Percentiles rank a stretch among this genome's conserved stretches.
These are phyloP conservation scores for Fusarium azukiicola DNA, from an alignment of 2,329 filamentous ascomycete genomes.

Conservation along the genomic window DNA sequence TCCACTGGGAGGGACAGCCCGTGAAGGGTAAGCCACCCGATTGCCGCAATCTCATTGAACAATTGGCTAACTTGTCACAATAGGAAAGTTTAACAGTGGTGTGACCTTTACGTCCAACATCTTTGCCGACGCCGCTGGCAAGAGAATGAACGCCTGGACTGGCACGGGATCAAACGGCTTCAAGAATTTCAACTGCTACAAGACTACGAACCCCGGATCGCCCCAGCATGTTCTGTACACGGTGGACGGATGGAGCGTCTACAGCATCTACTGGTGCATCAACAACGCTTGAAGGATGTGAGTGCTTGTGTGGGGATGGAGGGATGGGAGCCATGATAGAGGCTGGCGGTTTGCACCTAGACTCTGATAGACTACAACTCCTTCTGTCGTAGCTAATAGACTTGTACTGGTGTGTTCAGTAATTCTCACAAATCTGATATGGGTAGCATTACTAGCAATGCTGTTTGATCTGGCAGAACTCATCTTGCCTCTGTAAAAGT, in stretches of 20 bases:
- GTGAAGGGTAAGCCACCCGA: background rate
- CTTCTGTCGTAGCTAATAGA: background rate
- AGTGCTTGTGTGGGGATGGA: background rate
- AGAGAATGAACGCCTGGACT: conserved; percentile 1
- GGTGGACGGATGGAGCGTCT: conserved; percentile 8
- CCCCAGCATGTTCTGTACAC: background rate
- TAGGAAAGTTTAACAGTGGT: background rate
- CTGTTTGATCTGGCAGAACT: background rate
- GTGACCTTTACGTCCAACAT: conserved; percentile 5
- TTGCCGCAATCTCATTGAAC: background rate
- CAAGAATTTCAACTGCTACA: conserved; percentile 16
- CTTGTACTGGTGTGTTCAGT: too few species aligned
- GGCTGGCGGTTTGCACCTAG: background rate
- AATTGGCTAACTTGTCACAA: background rate
- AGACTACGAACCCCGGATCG: background rate
- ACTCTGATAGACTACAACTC: background rate
- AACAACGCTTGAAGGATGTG: background rate
- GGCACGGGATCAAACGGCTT: conserved; percentile 8
- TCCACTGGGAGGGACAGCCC: background rate
- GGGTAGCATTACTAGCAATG: too few species aligned
- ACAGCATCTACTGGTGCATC: conserved; percentile 8
- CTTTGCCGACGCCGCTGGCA: background rate
- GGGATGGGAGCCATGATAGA: too few species aligned
- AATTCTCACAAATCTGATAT: too few species aligned
- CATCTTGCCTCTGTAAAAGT: background rate